phyloP scores from a whole-genome alignment of 768 basidiomycete species.

The Imleria badia region DNA sequence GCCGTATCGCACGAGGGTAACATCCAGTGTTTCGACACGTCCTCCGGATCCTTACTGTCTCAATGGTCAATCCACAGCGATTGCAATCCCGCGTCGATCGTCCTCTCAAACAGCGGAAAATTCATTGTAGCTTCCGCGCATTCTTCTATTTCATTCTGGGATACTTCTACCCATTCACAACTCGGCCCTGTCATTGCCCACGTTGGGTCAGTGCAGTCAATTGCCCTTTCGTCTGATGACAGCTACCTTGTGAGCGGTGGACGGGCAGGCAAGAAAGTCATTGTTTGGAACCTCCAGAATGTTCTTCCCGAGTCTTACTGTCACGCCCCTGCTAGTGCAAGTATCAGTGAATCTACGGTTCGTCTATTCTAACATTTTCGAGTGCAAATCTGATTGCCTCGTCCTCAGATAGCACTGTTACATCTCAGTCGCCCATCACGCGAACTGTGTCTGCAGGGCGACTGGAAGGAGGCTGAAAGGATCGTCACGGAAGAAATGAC shows the following conservation, averaged over 20 bases:
- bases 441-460: conserved; percentile 6
- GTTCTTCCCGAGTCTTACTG: conserved; percentile 8
- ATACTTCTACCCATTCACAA: conserved; percentile 6
- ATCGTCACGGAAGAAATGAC: conserved; percentile 9
- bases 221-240: conserved; percentile 10
- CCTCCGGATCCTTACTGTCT: conserved; percentile 10
- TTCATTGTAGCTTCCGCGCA: conserved; percentile 12
- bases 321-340: background rate
- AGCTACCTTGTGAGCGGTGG: conserved; percentile 11
- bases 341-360: background rate
- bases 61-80: conserved; percentile 11
- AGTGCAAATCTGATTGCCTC: background rate
- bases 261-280: conserved; percentile 3
- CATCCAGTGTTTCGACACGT: conserved; percentile 11
- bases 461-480: conserved; percentile 7
- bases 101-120: conserved; percentile 8
- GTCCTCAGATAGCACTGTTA: conserved; percentile 4
- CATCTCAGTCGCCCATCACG: background rate
- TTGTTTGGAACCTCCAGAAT: conserved; percentile 5
- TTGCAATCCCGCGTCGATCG: conserved; percentile 6
- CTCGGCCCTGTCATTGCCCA: conserved; percentile 10
- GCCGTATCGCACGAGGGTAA: conserved; percentile 5
- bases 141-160: conserved; percentile 14
- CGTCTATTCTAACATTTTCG: background rate
- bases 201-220: conserved; percentile 8